These are phyloP conservation scores for Lagerstroemia speciosa DNA, from an alignment of 345 rosid species.

Conservation along the genomic window DNA sequence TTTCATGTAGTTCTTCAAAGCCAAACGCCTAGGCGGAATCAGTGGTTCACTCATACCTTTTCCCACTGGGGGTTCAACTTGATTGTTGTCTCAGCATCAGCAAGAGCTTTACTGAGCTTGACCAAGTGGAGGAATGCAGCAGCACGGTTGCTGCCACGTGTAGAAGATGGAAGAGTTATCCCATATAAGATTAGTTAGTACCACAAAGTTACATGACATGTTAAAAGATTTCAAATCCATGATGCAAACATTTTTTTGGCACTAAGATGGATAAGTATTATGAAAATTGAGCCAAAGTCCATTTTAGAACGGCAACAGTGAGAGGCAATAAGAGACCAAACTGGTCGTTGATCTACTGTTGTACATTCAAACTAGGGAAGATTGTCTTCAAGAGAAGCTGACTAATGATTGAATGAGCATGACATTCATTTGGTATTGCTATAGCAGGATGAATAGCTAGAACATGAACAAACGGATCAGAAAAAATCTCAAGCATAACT, in stretches of 20 bases:
- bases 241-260: not conserved
- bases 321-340: not conserved
- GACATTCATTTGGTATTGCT: not conserved
- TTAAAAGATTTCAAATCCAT: not conserved
- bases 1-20: not conserved
- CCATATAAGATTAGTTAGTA: not conserved
- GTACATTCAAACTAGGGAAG: not conserved
- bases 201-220: not conserved
- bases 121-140: conserved; percentile 87
- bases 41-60: conserved; percentile 38
- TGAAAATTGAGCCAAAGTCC: not conserved
- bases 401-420: not conserved
- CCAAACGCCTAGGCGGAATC: conserved; percentile 3
- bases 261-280: not conserved
- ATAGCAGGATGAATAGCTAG: not conserved
- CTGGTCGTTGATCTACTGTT: not conserved
- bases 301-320: not conserved
- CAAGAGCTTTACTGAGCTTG: conserved; percentile 84
- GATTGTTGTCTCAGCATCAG: conserved; percentile 88
- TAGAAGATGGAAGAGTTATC: not conserved
- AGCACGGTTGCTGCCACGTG: conserved; percentile 72
- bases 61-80: conserved; percentile 85
- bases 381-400: not conserved
- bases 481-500: too few relatives aligned
- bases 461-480: not conserved